Evolutionary conservation across 371 early-diverging fungal genomes (phyloP), one percentile per base, ranked within the genome.

Genomic region (Rhizopus sp.): DNA sequence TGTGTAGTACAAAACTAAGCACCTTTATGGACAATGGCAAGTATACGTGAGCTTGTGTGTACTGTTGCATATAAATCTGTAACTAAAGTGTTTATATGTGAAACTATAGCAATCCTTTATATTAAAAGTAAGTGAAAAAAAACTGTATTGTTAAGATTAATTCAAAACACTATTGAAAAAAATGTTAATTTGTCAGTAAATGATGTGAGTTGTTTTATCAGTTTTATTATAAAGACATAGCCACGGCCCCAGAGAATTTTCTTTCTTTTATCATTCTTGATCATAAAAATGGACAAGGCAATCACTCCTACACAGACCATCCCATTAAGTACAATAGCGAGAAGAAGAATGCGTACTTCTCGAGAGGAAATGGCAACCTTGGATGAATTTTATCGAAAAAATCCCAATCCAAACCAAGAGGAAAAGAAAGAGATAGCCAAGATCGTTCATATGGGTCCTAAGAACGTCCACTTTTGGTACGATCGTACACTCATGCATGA

Each of bases 381-480:
- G 9, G 68, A 67, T 23, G 35, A 44, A 10, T 60, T 46, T 34
- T 68, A 58, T 37, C 44, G 15, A 0, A 29, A 60, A 30, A 70
- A 58, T 9, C 62, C 64, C 5, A 67, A 64, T 23, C 67, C 69
- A n/a, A 68, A 35, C 6, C 50, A 37, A 7, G 50, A 60, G n/a
- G 35, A 61, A 50, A 61, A 64, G 9, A 29, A 50, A 35, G 50
- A 62, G 17, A 57, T 72, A 23, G 62, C 72, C 7, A 16, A 41
- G 0, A 30, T 13, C 17, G 65, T 68, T 5, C 40, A 61, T 9
- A 67, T 68, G 57, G 49, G 56, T 41, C 46, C 52, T 40, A 61
- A 44, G 46, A 72, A 63, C 39, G 58, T 72, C 33, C 69, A 72
- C 16, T 72, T 68, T 37, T 72, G 72, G 72, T 72, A 68, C 7